These are phyloP conservation scores for Quercus variabilis DNA, from an alignment of 306 rosid species.

Conservation along the genomic window DNA sequence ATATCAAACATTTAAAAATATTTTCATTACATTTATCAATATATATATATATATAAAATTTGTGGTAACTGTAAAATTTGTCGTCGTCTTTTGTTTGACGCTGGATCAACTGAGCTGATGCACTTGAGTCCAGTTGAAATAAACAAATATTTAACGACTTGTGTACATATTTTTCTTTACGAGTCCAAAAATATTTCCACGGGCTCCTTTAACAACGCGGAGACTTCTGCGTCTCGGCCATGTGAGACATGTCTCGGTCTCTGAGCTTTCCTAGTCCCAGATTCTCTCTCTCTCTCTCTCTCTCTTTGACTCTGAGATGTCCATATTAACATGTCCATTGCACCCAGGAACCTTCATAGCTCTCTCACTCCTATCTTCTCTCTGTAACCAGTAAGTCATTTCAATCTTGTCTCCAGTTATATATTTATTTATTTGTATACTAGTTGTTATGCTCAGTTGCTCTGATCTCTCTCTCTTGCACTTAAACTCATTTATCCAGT, in stretches of 20 bases:
- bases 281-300: constrained; percentile 8
- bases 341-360: constrained; percentile 37
- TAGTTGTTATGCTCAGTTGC: constrained; percentile 7
- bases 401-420: constrained; percentile 2
- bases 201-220: constrained; percentile 43
- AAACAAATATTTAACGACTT: not conserved
- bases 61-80: too few species aligned
- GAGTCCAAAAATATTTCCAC: constrained; percentile 3
- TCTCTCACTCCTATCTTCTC: constrained; percentile 33
- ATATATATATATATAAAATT: too few species aligned
- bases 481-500: constrained; percentile 1
- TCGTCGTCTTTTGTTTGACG: too few species aligned
- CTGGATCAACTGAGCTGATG: not conserved
- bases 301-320: constrained; percentile 18
- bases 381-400: constrained; percentile 51
- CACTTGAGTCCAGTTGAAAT: not conserved
- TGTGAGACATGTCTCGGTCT: constrained; percentile 77
- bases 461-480: constrained; percentile 11
- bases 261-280: constrained; percentile 50
- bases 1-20: too few species aligned
- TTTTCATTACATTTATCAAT: too few species aligned
- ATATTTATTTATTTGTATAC: not conserved
- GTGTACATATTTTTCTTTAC: too few species aligned
- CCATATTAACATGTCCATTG: constrained; percentile 21
- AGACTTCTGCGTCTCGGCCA: constrained; percentile 58